These are phyloP conservation scores for Pseudogymnoascus sp. DNA, from an alignment of 2,329 filamentous ascomycete genomes.

Conservation along the genomic window DNA sequence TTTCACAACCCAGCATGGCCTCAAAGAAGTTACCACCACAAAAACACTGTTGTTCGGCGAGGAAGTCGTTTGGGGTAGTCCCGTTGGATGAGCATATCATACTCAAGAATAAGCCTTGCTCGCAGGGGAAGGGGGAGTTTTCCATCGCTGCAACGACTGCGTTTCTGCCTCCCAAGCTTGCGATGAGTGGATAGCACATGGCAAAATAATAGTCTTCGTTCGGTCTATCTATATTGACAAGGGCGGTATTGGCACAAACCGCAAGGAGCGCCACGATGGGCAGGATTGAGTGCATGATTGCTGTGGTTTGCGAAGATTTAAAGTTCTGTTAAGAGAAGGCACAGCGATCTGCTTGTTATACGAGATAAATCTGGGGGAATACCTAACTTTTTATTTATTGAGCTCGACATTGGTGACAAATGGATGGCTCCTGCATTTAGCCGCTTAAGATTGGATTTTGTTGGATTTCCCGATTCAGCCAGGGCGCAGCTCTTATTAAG, in stretches of 20 bases:
- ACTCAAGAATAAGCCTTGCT: neutral
- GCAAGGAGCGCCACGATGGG: neutral
- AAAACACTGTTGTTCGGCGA: constrained; percentile 15
- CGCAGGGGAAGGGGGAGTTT: neutral
- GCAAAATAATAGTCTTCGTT: neutral
- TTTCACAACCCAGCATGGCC: neutral
- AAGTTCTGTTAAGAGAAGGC: neutral
- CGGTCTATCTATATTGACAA: neutral
- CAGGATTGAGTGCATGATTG: neutral
- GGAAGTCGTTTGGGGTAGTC: constrained; percentile 10
- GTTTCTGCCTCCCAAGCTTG: neutral
- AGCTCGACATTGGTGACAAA: neutral
- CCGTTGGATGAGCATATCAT: constrained; percentile 6
- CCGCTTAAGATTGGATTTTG: neutral
- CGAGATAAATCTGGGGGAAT: neutral
- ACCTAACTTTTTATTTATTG: neutral
- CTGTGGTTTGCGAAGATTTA: neutral
- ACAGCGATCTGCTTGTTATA: neutral
- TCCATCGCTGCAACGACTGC: neutral
- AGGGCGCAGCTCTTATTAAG: neutral
- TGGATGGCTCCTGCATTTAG: neutral
- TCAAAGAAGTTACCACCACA: constrained; percentile 13
- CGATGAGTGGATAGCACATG: neutral
- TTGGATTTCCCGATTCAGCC: neutral
- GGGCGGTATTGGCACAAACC: neutral